Evolutionary conservation across 352 stramenopile species (phyloP).

Genomic region (Pythium rishiriense): DNA sequence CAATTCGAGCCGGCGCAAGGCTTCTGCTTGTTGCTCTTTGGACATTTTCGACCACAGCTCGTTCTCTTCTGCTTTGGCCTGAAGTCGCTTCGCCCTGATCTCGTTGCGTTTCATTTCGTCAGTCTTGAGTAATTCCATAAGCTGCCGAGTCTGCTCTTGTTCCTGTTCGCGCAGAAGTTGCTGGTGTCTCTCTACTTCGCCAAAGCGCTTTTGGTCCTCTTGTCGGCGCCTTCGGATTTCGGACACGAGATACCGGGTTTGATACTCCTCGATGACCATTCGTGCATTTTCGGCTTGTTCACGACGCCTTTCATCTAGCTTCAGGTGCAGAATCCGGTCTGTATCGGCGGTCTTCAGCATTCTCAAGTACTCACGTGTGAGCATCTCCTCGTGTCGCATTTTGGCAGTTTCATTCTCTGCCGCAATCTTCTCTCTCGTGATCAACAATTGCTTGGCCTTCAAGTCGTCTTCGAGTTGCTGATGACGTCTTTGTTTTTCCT

Average conservation of each 20-base stretch:
- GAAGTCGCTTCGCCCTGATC: slow-evolving; percentile 29
- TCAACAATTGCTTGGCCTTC: slow-evolving; percentile 26
- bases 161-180: slow-evolving; percentile 34
- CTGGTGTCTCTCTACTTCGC: slow-evolving; percentile 42
- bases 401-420: slow-evolving; percentile 32
- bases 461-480: background rate
- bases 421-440: slow-evolving; percentile 34
- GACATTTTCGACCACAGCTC: slow-evolving; percentile 33
- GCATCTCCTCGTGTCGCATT: slow-evolving; percentile 49
- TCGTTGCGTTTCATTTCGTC: slow-evolving; percentile 34
- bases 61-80: slow-evolving; percentile 29
- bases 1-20: slow-evolving; percentile 21
- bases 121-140: slow-evolving; percentile 29
- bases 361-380: slow-evolving; percentile 51
- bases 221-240: slow-evolving; percentile 39
- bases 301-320: slow-evolving; percentile 30
- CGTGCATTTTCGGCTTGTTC: slow-evolving; percentile 47
- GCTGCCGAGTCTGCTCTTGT: slow-evolving; percentile 32
- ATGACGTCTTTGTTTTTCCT: slow-evolving; percentile 21
- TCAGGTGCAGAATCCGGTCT: slow-evolving; percentile 36
- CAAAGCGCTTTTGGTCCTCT: slow-evolving; percentile 29
- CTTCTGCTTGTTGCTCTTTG: slow-evolving; percentile 30
- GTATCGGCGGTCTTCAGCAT: slow-evolving; percentile 34
- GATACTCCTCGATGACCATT: slow-evolving; percentile 65
- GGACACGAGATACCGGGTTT: slow-evolving; percentile 49